Evolutionary conservation across 2,329 filamentous ascomycete genomes (phyloP).

Genomic region (Cladosporium sphaerospermum): DNA sequence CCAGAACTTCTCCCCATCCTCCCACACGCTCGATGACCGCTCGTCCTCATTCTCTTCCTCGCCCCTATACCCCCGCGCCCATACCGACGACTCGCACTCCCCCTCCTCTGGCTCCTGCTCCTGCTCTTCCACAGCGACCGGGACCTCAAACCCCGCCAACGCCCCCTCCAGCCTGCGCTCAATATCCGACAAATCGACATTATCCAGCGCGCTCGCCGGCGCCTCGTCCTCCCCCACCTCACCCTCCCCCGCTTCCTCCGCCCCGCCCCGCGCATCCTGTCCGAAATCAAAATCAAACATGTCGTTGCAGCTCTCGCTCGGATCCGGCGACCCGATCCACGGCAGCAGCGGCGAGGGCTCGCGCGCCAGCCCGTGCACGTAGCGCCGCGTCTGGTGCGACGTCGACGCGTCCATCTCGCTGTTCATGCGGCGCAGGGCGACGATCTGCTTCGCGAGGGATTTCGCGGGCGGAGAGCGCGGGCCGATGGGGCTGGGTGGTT

Average conservation of each 20-base stretch:
- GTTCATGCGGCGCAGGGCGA: constrained; percentile 39
- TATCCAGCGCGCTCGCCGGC: constrained; percentile 19
- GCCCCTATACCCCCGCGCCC: not conserved
- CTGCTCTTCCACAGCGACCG: constrained; percentile 7
- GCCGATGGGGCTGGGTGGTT: constrained; percentile 15
- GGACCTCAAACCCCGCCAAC: constrained; percentile 20
- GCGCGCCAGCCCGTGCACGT: constrained; percentile 33
- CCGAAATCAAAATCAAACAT: constrained; percentile 25
- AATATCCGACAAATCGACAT: constrained; percentile 20
- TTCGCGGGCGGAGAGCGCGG: constrained; percentile 33
- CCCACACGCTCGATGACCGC: constrained; percentile 39
- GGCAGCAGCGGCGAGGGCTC: constrained; percentile 33
- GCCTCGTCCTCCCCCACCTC: not conserved
- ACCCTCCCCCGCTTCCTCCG: not conserved
- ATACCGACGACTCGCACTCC: not conserved
- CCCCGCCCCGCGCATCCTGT: not conserved
- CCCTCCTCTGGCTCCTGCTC: constrained; percentile 13
- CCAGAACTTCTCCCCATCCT: constrained; percentile 31
- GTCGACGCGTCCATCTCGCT: constrained; percentile 28
- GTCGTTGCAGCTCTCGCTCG: constrained; percentile 14
- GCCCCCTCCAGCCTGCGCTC: constrained; percentile 23
- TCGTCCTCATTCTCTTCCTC: constrained; percentile 23
- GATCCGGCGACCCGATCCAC: constrained; percentile 18
- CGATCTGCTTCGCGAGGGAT: constrained; percentile 34
- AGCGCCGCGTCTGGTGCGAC: constrained; percentile 31